Evolutionary conservation across 345 rosid genomes (phyloP).

Genomic region (Stellera chamaejasme): DNA sequence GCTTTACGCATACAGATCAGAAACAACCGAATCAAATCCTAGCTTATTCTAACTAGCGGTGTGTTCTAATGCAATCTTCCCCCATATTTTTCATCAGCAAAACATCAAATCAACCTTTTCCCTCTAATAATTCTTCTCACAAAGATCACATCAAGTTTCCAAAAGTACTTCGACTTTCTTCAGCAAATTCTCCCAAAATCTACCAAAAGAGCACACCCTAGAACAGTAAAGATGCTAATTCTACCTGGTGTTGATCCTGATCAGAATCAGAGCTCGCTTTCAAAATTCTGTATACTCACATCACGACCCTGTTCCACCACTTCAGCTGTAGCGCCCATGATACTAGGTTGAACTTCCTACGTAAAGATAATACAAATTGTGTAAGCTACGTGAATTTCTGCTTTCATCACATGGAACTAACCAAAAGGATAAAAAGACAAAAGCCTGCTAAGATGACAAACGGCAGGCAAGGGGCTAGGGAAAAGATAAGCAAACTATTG

Average conservation of each 20-base stretch:
- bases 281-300: constrained; percentile 18
- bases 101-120: too few relatives aligned
- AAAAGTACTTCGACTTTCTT: too few relatives aligned
- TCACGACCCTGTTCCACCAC: constrained; percentile 28
- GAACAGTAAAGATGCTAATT: constrained; percentile 1
- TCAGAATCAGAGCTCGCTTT: constrained; percentile 27
- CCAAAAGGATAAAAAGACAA: neutral
- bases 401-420: neutral
- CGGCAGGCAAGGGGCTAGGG: too few relatives aligned
- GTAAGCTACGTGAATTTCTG: constrained; percentile 1
- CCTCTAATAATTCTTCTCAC: too few relatives aligned
- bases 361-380: constrained; percentile 13
- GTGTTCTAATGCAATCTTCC: too few relatives aligned
- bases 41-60: neutral
- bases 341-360: constrained; percentile 52
- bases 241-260: constrained; percentile 37
- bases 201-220: too few relatives aligned
- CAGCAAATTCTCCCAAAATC: too few relatives aligned
- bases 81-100: too few relatives aligned
- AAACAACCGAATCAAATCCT: too few relatives aligned
- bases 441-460: too few relatives aligned
- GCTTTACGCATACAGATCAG: neutral
- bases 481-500: too few relatives aligned
- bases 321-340: constrained; percentile 32
- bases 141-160: too few relatives aligned